phyloP scores from a whole-genome alignment of 768 basidiomycete genomes.

The Crassisporium funariophilum region DNA sequence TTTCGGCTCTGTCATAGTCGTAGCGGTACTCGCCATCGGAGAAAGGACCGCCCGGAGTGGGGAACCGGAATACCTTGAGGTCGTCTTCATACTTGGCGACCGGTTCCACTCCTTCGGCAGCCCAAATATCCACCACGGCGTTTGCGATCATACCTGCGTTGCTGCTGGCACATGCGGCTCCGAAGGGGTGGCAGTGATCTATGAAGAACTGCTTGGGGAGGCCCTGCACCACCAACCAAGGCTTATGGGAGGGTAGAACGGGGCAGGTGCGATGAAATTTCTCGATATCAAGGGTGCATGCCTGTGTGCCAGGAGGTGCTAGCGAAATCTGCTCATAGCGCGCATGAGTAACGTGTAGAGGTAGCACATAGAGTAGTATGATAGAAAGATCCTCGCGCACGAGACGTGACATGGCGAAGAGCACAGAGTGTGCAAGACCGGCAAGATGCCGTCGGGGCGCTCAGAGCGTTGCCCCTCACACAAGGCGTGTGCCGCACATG shows the following conservation, averaged over 20 bases:
- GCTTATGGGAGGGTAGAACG: constrained; percentile 32
- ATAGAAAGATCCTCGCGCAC: too few relatives aligned
- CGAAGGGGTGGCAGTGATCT: constrained; percentile 33
- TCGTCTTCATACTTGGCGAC: constrained; percentile 11
- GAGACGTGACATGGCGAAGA: too few relatives aligned
- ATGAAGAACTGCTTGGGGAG: constrained; percentile 27
- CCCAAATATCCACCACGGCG: constrained; percentile 23
- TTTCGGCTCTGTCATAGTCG: constrained; percentile 18
- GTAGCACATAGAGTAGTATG: too few relatives aligned
- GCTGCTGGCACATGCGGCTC: constrained; percentile 29
- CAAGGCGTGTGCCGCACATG: too few relatives aligned
- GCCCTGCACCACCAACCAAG: constrained; percentile 32
- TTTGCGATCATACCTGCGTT: constrained; percentile 32
- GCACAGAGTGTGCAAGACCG: too few relatives aligned
- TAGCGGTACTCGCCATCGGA: constrained; percentile 16
- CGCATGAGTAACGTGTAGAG: neutral
- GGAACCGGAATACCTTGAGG: constrained; percentile 20
- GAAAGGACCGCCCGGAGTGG: constrained; percentile 8
- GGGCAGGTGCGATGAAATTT: constrained; percentile 37
- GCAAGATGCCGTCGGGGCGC: too few relatives aligned
- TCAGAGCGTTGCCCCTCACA: too few relatives aligned
- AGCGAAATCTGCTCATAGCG: constrained; percentile 21
- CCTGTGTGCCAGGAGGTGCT: constrained; percentile 32
- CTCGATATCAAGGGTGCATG: constrained; percentile 30
- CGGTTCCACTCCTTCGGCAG: constrained; percentile 4